Base-by-base conservation (phyloP, 495 filamentous ascomycete species). In the Penicillium coffeae region DNA sequence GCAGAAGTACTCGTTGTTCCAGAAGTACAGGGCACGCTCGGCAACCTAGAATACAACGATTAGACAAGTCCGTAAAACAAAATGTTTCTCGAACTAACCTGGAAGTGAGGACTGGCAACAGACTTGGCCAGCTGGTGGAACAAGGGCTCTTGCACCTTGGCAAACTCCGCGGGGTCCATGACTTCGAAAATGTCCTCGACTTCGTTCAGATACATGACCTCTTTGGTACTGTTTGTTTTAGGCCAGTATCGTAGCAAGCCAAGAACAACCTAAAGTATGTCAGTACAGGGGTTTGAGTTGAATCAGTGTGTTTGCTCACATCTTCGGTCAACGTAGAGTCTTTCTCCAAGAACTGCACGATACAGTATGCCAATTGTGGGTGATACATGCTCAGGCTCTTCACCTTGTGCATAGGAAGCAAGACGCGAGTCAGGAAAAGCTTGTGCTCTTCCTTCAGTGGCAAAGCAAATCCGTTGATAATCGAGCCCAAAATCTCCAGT, bases 1-100 rank as follows among this genome's bases (percentile, higher is more conserved):
- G 76, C 93, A 99, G 74, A 99, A 99, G 60, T 99, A 99, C 64
- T 99, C 93, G 63, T 99, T 99, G 70, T 99, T 99, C 93, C 93
- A 99, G 76, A 97, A 99, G 72, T 99, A 99, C 19, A 99, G 82
- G 2, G 94, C 93, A 55, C 93, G 81, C 65, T 99, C 93, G 25
- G 93, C 93, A 36, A 98, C 93, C 25, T 30, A 30, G 5, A 30
- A 30, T 30, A 5, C 4, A 10, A 4, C 84, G 86, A 52, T 52
- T 13, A 52, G n/a, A n/a, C n/a, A n/a, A n/a, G n/a, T n/a, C n/a
- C n/a, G n/a, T n/a, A n/a, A n/a, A n/a, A n/a, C n/a, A n/a, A n/a
- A n/a, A n/a, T n/a, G n/a, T n/a, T n/a, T n/a, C n/a, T 10, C 10
- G 10, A 30, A 30, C 25, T 4, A 4, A 30, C 25, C 80, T 99